A percentile compares a stretch with the other conserved stretches of the same genome.
Conservation (phyloP, 176 grass and related monocot genomes). For the Otatea glauca region DNA sequence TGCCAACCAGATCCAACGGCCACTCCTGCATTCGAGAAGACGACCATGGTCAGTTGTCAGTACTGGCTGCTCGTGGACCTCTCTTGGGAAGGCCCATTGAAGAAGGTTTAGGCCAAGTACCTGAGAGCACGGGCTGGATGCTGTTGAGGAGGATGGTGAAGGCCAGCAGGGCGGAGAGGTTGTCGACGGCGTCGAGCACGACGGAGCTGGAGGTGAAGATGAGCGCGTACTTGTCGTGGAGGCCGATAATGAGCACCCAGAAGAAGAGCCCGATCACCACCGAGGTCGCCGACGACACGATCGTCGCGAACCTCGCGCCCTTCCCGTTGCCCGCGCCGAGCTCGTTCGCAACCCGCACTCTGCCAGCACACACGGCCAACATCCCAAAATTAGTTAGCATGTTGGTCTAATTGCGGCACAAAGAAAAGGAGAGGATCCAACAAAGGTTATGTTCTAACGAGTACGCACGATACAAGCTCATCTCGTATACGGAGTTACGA, state of each 20-base stretch:
- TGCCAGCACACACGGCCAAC: not conserved
- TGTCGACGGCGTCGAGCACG: slow-evolving; percentile 74
- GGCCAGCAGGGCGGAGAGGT: slow-evolving; percentile 66
- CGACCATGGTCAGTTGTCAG: not conserved
- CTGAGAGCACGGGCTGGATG: slow-evolving; percentile 87
- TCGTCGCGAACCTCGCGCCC: slow-evolving; percentile 75
- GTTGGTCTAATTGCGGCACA: not conserved
- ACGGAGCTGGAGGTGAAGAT: slow-evolving; percentile 80
- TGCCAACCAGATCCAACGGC: slow-evolving; percentile 96
- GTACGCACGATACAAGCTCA: not conserved
- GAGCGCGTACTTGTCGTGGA: slow-evolving; percentile 80
- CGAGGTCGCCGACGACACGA: slow-evolving; percentile 69
- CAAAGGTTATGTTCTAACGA: not conserved
- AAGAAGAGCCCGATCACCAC: slow-evolving; percentile 87
- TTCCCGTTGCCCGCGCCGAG: slow-evolving; percentile 85
- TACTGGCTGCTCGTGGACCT: not conserved
- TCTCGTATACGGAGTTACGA: not conserved
- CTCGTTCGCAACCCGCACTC: slow-evolving; percentile 91
- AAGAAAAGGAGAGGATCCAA: not conserved
- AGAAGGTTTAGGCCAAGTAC: not conserved
- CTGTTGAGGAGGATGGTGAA: slow-evolving; percentile 95
- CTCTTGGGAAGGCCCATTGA: not conserved
- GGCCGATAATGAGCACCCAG: slow-evolving; percentile 68
- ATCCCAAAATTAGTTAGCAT: not conserved
- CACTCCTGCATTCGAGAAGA: slow-evolving; percentile 54